A percentile compares a stretch with the other conserved stretches of the same genome.
phyloP scores from a whole-genome alignment of 2,329 filamentous ascomycete genomes.

The Colletotrichum spaethianum region DNA sequence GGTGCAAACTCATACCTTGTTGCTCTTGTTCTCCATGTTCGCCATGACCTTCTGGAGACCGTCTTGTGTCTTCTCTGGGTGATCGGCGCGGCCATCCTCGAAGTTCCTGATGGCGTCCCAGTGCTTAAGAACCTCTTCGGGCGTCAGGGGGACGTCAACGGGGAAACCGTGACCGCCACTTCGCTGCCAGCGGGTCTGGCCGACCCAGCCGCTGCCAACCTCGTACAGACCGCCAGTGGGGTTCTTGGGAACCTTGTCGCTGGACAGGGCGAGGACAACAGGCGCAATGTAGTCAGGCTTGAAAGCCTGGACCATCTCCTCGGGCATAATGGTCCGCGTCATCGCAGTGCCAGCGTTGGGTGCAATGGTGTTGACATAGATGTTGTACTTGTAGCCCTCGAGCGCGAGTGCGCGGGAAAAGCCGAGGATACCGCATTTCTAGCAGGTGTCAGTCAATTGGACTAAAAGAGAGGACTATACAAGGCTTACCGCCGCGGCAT shows the following conservation, averaged over 20 bases:
- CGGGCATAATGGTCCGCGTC: slow-evolving; percentile 93
- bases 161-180: slow-evolving; percentile 93
- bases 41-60: slow-evolving; percentile 82
- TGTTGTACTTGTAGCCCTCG: slow-evolving; percentile 97
- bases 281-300: slow-evolving; percentile 99
- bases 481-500: slow-evolving; percentile 83
- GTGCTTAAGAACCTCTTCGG: slow-evolving; percentile 83
- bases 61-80: slow-evolving; percentile 85
- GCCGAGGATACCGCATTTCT: slow-evolving; percentile 94
- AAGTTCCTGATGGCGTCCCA: slow-evolving; percentile 89
- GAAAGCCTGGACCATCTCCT: slow-evolving; percentile 98
- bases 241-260: slow-evolving; percentile 87
- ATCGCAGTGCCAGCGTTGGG: slow-evolving; percentile 97
- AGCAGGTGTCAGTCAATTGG: slow-evolving; percentile 42
- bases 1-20: slow-evolving; percentile 66
- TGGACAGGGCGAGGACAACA: slow-evolving; percentile 85
- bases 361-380: slow-evolving; percentile 97
- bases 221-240: slow-evolving; percentile 92
- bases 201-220: slow-evolving; percentile 94
- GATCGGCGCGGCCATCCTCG: slow-evolving; percentile 87
- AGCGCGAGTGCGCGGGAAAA: slow-evolving; percentile 94
- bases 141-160: slow-evolving; percentile 84
- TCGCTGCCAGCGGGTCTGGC: slow-evolving; percentile 94
- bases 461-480: neutral
- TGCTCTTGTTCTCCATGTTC: slow-evolving; percentile 85